These are phyloP conservation scores for Fomitopsis pinicola DNA, from an alignment of 1,284 basidiomycete genomes.

Conservation along the genomic window DNA sequence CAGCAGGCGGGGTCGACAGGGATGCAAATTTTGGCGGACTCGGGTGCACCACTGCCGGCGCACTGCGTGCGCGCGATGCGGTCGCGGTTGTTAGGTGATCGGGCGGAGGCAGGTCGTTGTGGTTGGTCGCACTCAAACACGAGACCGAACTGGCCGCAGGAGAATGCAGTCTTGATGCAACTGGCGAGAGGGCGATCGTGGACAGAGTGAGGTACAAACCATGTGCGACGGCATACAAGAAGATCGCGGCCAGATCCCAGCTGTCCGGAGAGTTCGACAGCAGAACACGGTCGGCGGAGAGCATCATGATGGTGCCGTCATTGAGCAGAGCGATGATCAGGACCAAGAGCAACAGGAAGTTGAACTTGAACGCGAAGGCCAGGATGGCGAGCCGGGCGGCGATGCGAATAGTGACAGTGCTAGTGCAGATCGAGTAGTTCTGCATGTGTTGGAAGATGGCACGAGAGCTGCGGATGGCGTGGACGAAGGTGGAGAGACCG, in stretches of 20 bases:
- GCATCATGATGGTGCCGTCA: constrained; percentile 99
- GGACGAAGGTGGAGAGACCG: constrained; percentile 94
- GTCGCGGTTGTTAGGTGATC: too few species aligned
- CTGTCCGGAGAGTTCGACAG: constrained; percentile 90
- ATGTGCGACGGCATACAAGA: constrained; percentile 92
- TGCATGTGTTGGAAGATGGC: constrained; percentile 98
- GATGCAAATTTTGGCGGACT: too few species aligned
- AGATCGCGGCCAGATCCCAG: constrained; percentile 96
- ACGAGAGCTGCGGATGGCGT: constrained; percentile 93
- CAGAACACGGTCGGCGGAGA: constrained; percentile 94
- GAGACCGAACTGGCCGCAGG: constrained; percentile 85
- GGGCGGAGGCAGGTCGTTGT: constrained; percentile 81
- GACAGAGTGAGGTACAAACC: constrained; percentile 90
- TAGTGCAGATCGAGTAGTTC: constrained; percentile 92
- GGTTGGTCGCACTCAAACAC: constrained; percentile 40
- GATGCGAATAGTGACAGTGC: constrained; percentile 96
- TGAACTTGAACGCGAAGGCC: constrained; percentile 93
- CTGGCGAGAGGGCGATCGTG: constrained; percentile 80
- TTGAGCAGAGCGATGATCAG: constrained; percentile 96
- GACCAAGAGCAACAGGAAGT: constrained; percentile 99
- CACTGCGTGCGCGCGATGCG: too few species aligned
- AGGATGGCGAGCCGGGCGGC: constrained; percentile 96
- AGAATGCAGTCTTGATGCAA: constrained; percentile 87
- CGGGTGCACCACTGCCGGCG: too few species aligned
- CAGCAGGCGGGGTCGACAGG: too few species aligned